Conservation (phyloP, 345 rosid genomes). For the Lepidium africanum region DNA sequence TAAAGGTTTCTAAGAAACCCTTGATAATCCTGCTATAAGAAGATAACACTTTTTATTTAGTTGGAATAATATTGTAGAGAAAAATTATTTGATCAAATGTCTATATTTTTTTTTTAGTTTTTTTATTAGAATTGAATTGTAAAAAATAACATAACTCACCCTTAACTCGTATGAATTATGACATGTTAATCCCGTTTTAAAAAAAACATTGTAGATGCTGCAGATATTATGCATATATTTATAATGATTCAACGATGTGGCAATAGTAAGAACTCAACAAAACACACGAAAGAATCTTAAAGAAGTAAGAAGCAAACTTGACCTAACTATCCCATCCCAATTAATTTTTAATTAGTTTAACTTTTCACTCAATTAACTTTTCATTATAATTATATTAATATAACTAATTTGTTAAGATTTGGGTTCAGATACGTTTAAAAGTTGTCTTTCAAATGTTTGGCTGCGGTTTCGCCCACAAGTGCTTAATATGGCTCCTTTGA, state of each 20-base stretch:
- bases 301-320: slow-evolving; percentile 26
- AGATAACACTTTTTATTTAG: background rate
- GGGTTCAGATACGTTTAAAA: slow-evolving; percentile 22
- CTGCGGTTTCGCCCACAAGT: slow-evolving; percentile 23
- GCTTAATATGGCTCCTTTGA: slow-evolving; percentile 31
- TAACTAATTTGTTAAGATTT: slow-evolving; percentile 14
- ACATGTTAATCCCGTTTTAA: too few species aligned
- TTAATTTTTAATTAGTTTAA: background rate
- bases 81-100: too few species aligned
- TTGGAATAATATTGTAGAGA: background rate
- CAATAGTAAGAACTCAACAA: slow-evolving; percentile 22
- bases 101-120: too few species aligned
- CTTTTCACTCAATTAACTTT: background rate
- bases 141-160: too few species aligned
- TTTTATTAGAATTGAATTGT: too few species aligned
- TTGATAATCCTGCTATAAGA: too few species aligned
- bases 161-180: too few species aligned
- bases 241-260: slow-evolving; percentile 18
- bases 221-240: slow-evolving; percentile 9
- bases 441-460: slow-evolving; percentile 26
- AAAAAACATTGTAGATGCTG: too few species aligned
- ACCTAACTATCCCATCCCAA: slow-evolving; percentile 34
- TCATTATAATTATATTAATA: background rate
- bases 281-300: slow-evolving; percentile 20
- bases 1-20: too few species aligned